Conservation (phyloP, 305 asterid genomes). For the Fraxinus albicans region DNA sequence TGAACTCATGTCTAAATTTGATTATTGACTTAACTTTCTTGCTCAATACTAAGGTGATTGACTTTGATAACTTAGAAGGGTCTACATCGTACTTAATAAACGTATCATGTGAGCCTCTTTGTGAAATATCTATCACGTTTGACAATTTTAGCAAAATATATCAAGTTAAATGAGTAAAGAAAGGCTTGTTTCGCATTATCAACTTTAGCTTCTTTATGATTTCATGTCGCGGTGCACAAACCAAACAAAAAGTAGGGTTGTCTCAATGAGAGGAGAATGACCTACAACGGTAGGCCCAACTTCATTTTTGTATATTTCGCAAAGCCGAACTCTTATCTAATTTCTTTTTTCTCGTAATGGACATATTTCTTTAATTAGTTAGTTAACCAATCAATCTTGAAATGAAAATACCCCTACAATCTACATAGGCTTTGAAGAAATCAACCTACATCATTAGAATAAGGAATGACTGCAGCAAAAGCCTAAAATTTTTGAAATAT, state of each 20-base stretch:
- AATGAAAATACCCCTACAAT: not conserved
- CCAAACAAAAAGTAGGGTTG: not conserved
- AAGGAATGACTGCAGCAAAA: not conserved
- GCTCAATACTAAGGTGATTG: not conserved
- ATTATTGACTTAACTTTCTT: not conserved
- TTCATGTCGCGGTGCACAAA: too few species aligned
- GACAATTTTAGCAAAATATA: not conserved
- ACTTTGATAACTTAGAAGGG: not conserved
- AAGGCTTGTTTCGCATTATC: not conserved
- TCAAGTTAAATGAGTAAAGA: not conserved
- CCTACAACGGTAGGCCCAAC: not conserved
- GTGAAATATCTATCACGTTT: too few species aligned
- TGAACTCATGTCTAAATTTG: not conserved
- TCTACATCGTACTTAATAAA: not conserved
- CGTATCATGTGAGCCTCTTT: not conserved
- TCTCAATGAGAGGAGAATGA: not conserved
- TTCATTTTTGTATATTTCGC: not conserved
- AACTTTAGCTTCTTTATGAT: not conserved
- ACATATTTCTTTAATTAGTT: not conserved
- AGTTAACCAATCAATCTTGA: not conserved
- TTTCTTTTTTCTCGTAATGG: not conserved
- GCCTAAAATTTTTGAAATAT: too few species aligned
- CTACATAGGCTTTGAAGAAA: not conserved
- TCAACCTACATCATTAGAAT: not conserved
- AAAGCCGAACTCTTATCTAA: not conserved